Base-by-base conservation (phyloP, 305 asterid genomes). In the Nicotiana rustica region DNA sequence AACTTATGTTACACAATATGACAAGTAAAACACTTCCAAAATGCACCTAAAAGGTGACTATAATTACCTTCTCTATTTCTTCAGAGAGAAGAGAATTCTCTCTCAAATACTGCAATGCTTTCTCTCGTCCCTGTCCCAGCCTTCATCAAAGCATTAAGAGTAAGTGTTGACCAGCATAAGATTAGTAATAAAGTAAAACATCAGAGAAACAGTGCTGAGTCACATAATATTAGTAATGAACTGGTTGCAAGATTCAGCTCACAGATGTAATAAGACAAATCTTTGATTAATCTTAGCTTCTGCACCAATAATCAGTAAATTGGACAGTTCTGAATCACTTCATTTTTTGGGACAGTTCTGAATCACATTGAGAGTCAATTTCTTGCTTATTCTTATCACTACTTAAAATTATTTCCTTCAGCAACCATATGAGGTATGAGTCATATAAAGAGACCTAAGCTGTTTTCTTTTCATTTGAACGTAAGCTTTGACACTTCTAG, bases 71-170 rank as follows among this genome's bases (percentile, higher is more conserved):
- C 86, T 97, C 99, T 59, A 95, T 88, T 88, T 97, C 99, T 90
- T 92, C 97, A 60, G 92, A 88, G 71, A 97, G 60, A 67, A 77
- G 84, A 44, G 92, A 92, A 85, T 95, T 95, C 75, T 97, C 99
- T 88, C 90, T 93, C 85, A 97, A 88, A 89, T 78, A 91, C 85
- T 92, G 99, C 73, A 97, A 84, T 66, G 99, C 97, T 85, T 84
- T 91, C 77, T 97, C 99, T 87, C 99, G 94, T 87, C 99, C 99
- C 88, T 95, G 99, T 38, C 99, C 99, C 93, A 97, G 84, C 91
- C 98, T 95, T 88, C 82, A 88, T 84, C 73, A 64, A 55, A 81
- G 65, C 44, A 82, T 76, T 21, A 81, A 65, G 17, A 49, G 61
- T 25, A 56, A 17, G 41, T 41, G 9, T 3, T 44, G 71, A 60